Evolutionary conservation across 768 basidiomycete species (phyloP), one percentile per base, ranked within the genome.

Genomic region (Serpula lacrymans): DNA sequence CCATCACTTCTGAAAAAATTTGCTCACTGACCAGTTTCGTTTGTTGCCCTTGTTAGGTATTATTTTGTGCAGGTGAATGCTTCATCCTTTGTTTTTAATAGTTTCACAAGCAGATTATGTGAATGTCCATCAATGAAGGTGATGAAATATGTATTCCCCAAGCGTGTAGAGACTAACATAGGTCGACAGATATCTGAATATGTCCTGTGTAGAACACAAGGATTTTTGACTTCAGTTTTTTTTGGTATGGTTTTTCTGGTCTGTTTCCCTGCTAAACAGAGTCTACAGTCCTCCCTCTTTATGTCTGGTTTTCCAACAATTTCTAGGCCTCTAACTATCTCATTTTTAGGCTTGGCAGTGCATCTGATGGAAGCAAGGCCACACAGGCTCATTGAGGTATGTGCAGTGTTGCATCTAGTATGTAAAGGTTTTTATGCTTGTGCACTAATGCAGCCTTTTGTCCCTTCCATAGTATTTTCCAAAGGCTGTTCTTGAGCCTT

Each of bases 181-280:
- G 48, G 49, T 3, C 58, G 47, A 28, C 51, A 57, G 0, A 60
- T 22, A 22, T 59, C 54, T 0, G 43, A 47, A 37, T 48, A 55
- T 24, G n/a, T 45, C 10, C 18, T 34, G 39, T 22, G 26, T 1
- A 35, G 37, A 1, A 41, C 23, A 13, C 16, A 16, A 10, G 29
- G 42, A 23, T 21, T 42, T 16, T 40, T 10, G 11, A 42, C 18
- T 3, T 7, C 34, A 3, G 50, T 46, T 20, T 38, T 5, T 10
- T 49, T 42, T 1, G 41, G 47, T 23, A 55, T 50, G 1, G 39
- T 26, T 10, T 39, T 22, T 4, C 44, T 37, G 0, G 49, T 17
- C 29, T 59, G 54, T 37, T 60, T 62, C 10, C 55, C 55, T 25
- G 50, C 23, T 6, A 55, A 43, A 37, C 57, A 56, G 6, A 48